Evolutionary conservation across 2,329 filamentous ascomycete genomes (phyloP), one percentile per base, ranked within the genome.

Genomic region (Oidium heveae): DNA sequence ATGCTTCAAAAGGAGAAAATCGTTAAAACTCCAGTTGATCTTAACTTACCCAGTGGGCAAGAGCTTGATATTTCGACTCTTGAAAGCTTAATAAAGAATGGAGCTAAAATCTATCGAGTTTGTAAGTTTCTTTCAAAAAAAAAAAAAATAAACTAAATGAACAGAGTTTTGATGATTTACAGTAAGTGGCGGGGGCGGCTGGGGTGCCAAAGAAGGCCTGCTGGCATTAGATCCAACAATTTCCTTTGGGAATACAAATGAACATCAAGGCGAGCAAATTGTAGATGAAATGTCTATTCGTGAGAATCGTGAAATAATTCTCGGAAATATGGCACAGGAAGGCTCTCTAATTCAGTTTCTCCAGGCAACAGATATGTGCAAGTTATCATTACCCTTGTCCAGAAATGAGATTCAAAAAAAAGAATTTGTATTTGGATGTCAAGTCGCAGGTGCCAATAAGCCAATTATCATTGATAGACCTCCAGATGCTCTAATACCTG

Each of bases 121-220:
- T 54, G 63, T 64, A 63, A 33, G 63, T 63, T 16, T 24, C 28
- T 50, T 49, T 34, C n/a, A n/a, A n/a, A n/a, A n/a, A n/a, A n/a
- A n/a, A n/a, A n/a, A n/a, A n/a, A n/a, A n/a, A n/a, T n/a, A 4
- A 50, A n/a, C 13, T 5, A 41, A 41, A 2, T 41, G n/a, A 41
- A 41, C 4, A 13, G 13, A 41, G 37, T n/a, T n/a, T n/a, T 41
- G n/a, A 41, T n/a, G 2, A 13, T 41, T 5, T 58, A 54, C 70
- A 73, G 76, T 88, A 58, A 87, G 84, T 61, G 86, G 86, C 4
- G 86, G 86, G 49, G 86, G 86, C 44, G 86, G 86, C 20, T 93
- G 86, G 86, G 86, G 86, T 16, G 71, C 75, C 55, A 91, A 89
- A 65, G 79, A 82, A 61, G 86, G 86, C 0, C 69, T 93, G 0